Base-by-base conservation (phyloP, 352 stramenopile genomes). In the Phytophthora hybrid region DNA sequence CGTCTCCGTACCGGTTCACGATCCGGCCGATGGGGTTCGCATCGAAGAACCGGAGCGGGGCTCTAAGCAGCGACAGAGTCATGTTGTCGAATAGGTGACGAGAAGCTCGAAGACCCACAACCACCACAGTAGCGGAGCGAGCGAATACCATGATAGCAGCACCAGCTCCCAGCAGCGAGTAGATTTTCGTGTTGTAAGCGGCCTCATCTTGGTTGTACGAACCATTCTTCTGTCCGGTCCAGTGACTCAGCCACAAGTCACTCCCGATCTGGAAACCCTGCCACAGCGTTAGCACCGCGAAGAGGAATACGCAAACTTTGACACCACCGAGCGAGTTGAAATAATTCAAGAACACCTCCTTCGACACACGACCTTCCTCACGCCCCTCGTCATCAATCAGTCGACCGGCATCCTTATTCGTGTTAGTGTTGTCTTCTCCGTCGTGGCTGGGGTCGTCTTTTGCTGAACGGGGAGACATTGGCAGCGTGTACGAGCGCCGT, bases 31-130 rank as follows among this genome's bases (percentile, higher is more conserved):
- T 82, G 2, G 94, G 96, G 62, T 96, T 98, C 6, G 83, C 85
- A 68, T 98, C 92, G 77, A 98, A 98, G 76, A 98, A 98, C 1
- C 84, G 71, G 37, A 98, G 84, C 6, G 94, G 93, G 18, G 94
- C 93, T 46, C 82, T 75, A n/a, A 98, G 66, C 14, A 98, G 84
- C n/a, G 84, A 84, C n/a, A 82, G 59, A 9, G 93, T 97, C 71
- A 98, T 88, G 37, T 83, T 71, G 54, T 98, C 80, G 69, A 98
- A 97, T 4, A 98, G 71, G 19, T 77, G 79, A 21, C 82, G 66
- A 2, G 84, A 78, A 2, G 64, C 77, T 11, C 66, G 73, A 6
- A 92, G 58, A 4, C 81, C 79, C 13, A 74, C 79, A 29, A 75
- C 51, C 14, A 73, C 60, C 10, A 97, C 69, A 0, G 63, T 78